Evolutionary conservation across 441 rosid species (phyloP).

Genomic region (Bocquillonia castaneifolia): DNA sequence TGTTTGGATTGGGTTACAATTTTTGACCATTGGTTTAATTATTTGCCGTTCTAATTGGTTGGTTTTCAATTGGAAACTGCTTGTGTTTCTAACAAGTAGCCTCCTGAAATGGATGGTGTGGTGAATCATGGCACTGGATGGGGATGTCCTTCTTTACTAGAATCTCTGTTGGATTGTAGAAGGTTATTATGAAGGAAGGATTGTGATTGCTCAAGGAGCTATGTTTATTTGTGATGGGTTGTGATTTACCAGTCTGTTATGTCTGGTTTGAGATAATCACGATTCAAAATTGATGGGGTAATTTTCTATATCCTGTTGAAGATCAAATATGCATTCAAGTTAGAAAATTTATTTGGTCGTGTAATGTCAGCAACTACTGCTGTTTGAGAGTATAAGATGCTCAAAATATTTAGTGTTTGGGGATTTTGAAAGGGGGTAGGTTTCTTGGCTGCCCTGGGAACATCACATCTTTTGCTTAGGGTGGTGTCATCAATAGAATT

Average conservation of each 20-base stretch:
- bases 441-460: neutral
- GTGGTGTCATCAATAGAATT: too few species aligned
- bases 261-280: neutral
- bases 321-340: neutral
- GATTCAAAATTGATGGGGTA: neutral
- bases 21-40: too few species aligned
- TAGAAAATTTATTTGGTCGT: neutral
- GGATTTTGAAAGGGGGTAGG: neutral
- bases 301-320: too few species aligned
- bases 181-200: neutral
- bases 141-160: neutral
- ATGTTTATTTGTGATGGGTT: neutral
- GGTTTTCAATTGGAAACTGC: neutral
- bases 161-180: neutral
- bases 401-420: neutral
- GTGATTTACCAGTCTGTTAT: too few species aligned
- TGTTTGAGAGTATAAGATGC: neutral
- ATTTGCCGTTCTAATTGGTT: neutral
- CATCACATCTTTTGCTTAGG: too few species aligned
- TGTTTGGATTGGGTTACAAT: too few species aligned
- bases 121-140: neutral
- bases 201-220: neutral
- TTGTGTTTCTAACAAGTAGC: neutral
- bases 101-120: neutral
- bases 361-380: neutral